Percentiles rank a stretch among this genome's conserved stretches.
Evolutionary conservation across 1,284 basidiomycete species (phyloP).

Genomic region (Ganoderma lucidum): DNA sequence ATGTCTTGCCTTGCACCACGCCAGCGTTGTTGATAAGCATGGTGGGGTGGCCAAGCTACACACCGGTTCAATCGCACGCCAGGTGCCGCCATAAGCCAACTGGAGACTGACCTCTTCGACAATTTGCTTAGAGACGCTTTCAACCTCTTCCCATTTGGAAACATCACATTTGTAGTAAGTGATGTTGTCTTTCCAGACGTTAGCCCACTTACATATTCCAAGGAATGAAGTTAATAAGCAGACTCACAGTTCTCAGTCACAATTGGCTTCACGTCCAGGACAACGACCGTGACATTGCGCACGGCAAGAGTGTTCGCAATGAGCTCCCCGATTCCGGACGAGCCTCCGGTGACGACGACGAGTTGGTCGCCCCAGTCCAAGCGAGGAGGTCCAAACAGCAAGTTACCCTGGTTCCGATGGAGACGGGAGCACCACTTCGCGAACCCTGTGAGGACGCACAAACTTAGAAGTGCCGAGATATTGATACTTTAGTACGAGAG

Average conservation of each 20-base stretch:
- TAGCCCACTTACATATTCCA: background rate
- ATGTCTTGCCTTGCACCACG: conserved; percentile 88
- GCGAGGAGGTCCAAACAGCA: conserved; percentile 63
- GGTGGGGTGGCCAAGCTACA: conserved; percentile 86
- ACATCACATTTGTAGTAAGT: conserved; percentile 89
- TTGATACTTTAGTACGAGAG: background rate
- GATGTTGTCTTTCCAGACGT: conserved; percentile 68
- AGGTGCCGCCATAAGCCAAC: background rate
- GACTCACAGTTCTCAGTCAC: conserved; percentile 76
- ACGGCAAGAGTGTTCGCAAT: conserved; percentile 86
- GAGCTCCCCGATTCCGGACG: conserved; percentile 88
- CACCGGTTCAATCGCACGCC: background rate
- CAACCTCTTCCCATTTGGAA: conserved; percentile 85
- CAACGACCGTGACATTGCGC: conserved; percentile 83
- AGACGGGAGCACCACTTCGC: conserved; percentile 73
- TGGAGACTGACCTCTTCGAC: conserved; percentile 69
- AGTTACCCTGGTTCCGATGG: conserved; percentile 76
- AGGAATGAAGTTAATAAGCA: background rate
- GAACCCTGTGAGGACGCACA: conserved; percentile 56
- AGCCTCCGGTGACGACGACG: conserved; percentile 91
- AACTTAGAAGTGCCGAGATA: background rate
- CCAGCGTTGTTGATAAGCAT: conserved; percentile 96
- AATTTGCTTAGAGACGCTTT: conserved; percentile 73
- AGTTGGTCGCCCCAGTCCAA: conserved; percentile 88
- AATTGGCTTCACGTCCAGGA: conserved; percentile 84